phyloP scores from a whole-genome alignment of 345 rosid genomes.

The Lepidium didymum region DNA sequence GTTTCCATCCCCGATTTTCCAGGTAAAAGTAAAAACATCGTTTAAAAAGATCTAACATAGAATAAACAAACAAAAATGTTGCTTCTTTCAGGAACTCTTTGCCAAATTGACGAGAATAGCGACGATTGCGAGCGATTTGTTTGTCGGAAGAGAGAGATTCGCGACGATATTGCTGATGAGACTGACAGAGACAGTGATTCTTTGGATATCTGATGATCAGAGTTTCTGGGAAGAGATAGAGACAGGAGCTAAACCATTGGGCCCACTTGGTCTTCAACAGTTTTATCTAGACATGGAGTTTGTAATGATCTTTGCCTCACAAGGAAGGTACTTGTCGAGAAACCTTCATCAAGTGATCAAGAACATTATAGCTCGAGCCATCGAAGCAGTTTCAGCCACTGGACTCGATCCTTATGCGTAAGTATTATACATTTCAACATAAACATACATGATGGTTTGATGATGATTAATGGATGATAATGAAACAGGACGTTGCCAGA shows the following conservation, averaged over 20 bases:
- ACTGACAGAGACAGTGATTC: slow-evolving; percentile 76
- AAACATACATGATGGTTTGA: background rate
- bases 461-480: background rate
- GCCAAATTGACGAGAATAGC: slow-evolving; percentile 57
- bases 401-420: slow-evolving; percentile 77
- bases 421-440: background rate
- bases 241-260: slow-evolving; percentile 57
- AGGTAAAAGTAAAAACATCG: slow-evolving; percentile 32
- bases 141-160: slow-evolving; percentile 84
- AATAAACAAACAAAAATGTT: background rate
- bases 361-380: slow-evolving; percentile 76
- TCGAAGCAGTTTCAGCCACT: slow-evolving; percentile 60
- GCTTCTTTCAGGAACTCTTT: slow-evolving; percentile 52
- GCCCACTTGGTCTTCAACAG: slow-evolving; percentile 86
- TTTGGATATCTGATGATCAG: slow-evolving; percentile 93
- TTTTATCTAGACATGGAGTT: slow-evolving; percentile 93
- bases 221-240: slow-evolving; percentile 85
- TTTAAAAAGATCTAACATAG: background rate
- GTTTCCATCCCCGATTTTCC: slow-evolving; percentile 76
- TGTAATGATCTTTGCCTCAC: slow-evolving; percentile 75
- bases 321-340: slow-evolving; percentile 84
- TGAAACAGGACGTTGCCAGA: slow-evolving; percentile 50
- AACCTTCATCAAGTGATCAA: slow-evolving; percentile 83
- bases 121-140: slow-evolving; percentile 56
- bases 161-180: slow-evolving; percentile 85